Percentiles rank a stretch among this genome's conserved stretches.
phyloP scores from a whole-genome alignment of 306 rosid species.

The Cicer cuneatum region DNA sequence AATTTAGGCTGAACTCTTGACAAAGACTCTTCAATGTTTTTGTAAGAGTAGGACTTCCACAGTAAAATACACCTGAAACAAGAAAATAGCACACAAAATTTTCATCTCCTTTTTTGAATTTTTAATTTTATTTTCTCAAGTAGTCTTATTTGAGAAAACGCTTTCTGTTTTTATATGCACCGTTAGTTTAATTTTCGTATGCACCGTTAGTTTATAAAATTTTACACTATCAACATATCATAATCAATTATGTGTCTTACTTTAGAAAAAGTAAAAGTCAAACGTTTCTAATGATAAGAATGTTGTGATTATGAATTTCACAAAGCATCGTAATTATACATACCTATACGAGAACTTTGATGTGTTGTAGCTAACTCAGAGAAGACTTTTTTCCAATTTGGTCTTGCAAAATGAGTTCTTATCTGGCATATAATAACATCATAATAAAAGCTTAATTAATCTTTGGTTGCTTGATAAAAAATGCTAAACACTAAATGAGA shows the following conservation, averaged over 20 bases:
- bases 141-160: neutral
- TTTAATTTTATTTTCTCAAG: neutral
- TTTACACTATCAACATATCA: too few species aligned
- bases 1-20: conserved; percentile 48
- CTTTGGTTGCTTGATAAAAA: neutral
- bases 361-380: conserved; percentile 57
- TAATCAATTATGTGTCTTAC: too few species aligned
- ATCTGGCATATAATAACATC: conserved; percentile 60
- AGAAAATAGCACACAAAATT: conserved; percentile 4
- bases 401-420: conserved; percentile 88
- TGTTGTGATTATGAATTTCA: conserved; percentile 4
- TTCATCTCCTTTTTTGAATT: conserved; percentile 14
- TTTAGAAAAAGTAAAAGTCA: too few species aligned
- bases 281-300: too few species aligned
- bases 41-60: conserved; percentile 69
- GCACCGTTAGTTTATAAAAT: too few species aligned
- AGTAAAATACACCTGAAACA: conserved; percentile 88
- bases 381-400: conserved; percentile 87
- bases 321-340: neutral
- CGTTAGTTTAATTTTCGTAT: too few species aligned
- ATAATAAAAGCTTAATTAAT: conserved; percentile 11
- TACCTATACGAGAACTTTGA: conserved; percentile 69
- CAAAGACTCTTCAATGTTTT: conserved; percentile 48
- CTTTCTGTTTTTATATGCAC: too few species aligned
- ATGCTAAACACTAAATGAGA: conserved; percentile 1